These are phyloP conservation scores for Neocucurbitaria cava DNA, from an alignment of 2,329 filamentous ascomycete species.

Conservation along the genomic window DNA sequence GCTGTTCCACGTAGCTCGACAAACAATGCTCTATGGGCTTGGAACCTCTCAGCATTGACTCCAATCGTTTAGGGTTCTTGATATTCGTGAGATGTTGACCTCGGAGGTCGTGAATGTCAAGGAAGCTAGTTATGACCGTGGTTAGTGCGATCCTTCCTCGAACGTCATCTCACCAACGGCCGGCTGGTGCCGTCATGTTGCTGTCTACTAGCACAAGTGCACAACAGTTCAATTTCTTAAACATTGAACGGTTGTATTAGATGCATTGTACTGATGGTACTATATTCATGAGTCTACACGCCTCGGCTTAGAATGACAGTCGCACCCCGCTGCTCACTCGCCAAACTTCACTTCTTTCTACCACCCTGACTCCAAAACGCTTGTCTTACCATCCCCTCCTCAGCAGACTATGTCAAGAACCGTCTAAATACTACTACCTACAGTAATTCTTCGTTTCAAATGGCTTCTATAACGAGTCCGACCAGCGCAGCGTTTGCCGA, in stretches of 20 bases:
- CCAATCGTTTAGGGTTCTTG: background rate
- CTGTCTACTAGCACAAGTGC: too few species aligned
- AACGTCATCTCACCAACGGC: slow-evolving; percentile 6
- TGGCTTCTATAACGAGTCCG: slow-evolving; percentile 17
- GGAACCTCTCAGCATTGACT: background rate
- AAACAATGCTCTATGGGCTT: background rate
- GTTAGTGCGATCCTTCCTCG: background rate
- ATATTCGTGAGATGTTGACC: background rate
- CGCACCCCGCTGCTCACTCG: slow-evolving; percentile 22
- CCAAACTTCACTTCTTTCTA: slow-evolving; percentile 5
- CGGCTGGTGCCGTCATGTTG: too few species aligned
- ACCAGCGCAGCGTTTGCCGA: slow-evolving; percentile 1
- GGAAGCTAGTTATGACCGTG: background rate
- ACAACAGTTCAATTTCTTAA: background rate
- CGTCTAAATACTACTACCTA: background rate
- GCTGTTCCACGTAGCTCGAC: background rate
- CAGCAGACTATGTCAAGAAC: background rate
- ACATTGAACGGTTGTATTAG: background rate
- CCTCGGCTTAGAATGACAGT: slow-evolving; percentile 22
- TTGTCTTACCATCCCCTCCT: too few species aligned
- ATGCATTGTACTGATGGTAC: background rate
- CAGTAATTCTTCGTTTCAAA: background rate
- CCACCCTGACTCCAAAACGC: slow-evolving; percentile 14
- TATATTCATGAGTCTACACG: background rate
- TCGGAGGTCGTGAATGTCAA: background rate